Conservation (phyloP, 148 eudicot species). For the Arctostaphylos glauca region DNA sequence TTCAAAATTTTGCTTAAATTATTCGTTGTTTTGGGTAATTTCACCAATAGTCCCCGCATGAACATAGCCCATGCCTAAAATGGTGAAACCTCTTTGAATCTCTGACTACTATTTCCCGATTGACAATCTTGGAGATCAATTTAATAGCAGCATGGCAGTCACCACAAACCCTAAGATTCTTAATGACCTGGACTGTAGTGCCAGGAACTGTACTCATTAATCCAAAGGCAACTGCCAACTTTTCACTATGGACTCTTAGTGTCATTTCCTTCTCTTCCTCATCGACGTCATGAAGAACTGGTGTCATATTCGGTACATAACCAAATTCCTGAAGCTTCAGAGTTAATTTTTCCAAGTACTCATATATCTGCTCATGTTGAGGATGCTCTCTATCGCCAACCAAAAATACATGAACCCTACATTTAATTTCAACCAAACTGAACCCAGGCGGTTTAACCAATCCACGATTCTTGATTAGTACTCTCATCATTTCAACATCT, state of each 20-base stretch:
- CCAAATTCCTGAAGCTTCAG: slow-evolving; percentile 64
- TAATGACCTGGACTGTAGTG: slow-evolving; percentile 49
- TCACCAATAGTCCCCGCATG: slow-evolving; percentile 78
- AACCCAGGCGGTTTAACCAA: slow-evolving; percentile 62
- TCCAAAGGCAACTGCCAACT: slow-evolving; percentile 63
- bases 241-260: slow-evolving; percentile 61
- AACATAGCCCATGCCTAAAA: slow-evolving; percentile 55
- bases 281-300: slow-evolving; percentile 69
- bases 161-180: slow-evolving; percentile 66
- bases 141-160: slow-evolving; percentile 70
- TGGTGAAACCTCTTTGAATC: slow-evolving; percentile 74
- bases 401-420: slow-evolving; percentile 58
- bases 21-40: not conserved
- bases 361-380: slow-evolving; percentile 46
- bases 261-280: slow-evolving; percentile 72
- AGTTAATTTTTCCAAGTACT: slow-evolving; percentile 40
- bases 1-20: slow-evolving; percentile 4
- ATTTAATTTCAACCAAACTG: slow-evolving; percentile 54
- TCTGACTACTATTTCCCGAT: slow-evolving; percentile 63
- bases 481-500: slow-evolving; percentile 57
- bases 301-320: slow-evolving; percentile 52
- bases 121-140: slow-evolving; percentile 52
- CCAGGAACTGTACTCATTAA: slow-evolving; percentile 57
- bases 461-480: slow-evolving; percentile 50
- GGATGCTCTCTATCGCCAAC: slow-evolving; percentile 73